Conservation (phyloP, 2,329 filamentous ascomycete species). For the Aspergillus piperis region DNA sequence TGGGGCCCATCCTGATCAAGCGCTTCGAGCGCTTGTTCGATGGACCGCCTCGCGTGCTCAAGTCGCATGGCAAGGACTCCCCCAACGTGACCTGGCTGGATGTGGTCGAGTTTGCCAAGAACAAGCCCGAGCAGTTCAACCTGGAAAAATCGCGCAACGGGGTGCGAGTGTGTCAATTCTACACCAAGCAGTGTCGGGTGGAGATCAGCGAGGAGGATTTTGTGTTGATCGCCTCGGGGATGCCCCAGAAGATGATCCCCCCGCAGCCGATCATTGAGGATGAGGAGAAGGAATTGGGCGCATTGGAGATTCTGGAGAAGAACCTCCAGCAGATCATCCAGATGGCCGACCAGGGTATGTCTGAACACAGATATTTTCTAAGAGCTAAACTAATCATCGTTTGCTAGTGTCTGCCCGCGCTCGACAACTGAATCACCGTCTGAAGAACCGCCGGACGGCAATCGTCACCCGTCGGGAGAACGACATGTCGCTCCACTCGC, state of each 20-base stretch:
- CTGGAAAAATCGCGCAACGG: constrained; percentile 70
- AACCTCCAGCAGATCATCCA: constrained; percentile 76
- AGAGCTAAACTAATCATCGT: constrained; percentile 4
- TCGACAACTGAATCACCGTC: constrained; percentile 76
- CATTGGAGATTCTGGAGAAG: constrained; percentile 79
- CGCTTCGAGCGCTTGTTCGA: constrained; percentile 86
- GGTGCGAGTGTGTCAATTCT: constrained; percentile 74
- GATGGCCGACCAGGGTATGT: constrained; percentile 71
- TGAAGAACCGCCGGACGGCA: constrained; percentile 73
- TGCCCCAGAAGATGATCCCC: constrained; percentile 78
- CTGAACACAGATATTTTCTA: neutral
- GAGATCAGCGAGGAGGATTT: constrained; percentile 89
- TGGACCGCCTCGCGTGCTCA: constrained; percentile 69
- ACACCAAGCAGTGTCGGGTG: constrained; percentile 75
- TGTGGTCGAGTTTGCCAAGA: constrained; percentile 79
- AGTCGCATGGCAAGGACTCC: constrained; percentile 61
- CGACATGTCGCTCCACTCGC: constrained; percentile 35
- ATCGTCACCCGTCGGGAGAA: constrained; percentile 65
- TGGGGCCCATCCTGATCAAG: constrained; percentile 79
- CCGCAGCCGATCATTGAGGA: constrained; percentile 81
- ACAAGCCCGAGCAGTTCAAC: constrained; percentile 75
- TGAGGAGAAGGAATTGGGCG: constrained; percentile 80
- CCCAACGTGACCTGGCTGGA: constrained; percentile 77
- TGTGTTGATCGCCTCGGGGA: constrained; percentile 78
- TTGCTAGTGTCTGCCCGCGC: constrained; percentile 65